Evolutionary conservation across 495 filamentous ascomycete species (phyloP).

Genomic region (Viridothelium virens): DNA sequence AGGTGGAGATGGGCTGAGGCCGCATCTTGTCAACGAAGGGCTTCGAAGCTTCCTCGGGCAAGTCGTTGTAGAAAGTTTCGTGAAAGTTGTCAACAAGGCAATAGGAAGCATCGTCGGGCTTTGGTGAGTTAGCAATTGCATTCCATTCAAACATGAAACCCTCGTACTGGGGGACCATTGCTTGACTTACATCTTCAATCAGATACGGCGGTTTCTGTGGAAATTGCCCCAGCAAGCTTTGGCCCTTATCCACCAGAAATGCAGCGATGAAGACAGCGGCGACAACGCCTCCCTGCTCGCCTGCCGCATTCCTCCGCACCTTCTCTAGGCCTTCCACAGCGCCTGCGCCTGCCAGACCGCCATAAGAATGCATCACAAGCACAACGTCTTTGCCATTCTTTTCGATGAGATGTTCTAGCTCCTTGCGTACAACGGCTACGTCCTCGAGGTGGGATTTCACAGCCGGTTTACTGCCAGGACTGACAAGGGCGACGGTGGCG

Average conservation of each 20-base stretch:
- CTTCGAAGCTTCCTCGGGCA: neutral
- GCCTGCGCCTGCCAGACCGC: neutral
- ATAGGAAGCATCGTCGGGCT: neutral
- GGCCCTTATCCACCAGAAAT: slow-evolving; percentile 12
- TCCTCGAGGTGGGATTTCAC: neutral
- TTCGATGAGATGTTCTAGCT: neutral
- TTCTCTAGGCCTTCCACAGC: slow-evolving; percentile 2
- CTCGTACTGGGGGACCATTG: too few species aligned
- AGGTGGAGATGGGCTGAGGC: neutral
- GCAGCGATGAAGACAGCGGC: slow-evolving; percentile 1
- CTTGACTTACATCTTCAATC: neutral
- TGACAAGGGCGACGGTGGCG: neutral
- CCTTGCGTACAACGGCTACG: neutral
- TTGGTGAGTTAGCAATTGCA: neutral
- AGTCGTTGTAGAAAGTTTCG: slow-evolving; percentile 5
- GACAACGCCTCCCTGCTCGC: neutral
- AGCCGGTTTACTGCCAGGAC: slow-evolving; percentile 2
- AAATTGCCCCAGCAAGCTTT: slow-evolving; percentile 3
- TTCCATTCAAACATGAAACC: neutral
- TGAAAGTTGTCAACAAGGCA: neutral
- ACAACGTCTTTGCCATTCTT: slow-evolving; percentile 12
- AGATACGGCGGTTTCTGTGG: neutral
- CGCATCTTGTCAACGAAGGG: neutral
- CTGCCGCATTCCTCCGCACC: neutral
- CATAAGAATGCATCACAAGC: slow-evolving; percentile 15